Base-by-base conservation (phyloP, 139 green algal species). In the Coelastrella sp. region DNA sequence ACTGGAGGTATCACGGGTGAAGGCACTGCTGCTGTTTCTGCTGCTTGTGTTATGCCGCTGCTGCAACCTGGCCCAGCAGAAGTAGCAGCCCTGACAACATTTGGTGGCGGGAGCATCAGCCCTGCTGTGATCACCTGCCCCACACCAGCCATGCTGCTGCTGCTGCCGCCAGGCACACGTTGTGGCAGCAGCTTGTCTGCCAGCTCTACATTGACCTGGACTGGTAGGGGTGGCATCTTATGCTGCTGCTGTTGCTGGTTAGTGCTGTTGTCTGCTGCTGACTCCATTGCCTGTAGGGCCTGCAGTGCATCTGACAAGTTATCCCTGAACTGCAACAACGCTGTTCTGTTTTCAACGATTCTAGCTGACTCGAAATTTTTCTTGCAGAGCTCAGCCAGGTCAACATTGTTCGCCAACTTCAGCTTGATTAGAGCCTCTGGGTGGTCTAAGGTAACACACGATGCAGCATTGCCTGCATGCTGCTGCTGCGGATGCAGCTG, bases 211-310 rank as follows among this genome's bases (percentile, higher is more conserved):
- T 97, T 97, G 22, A 95, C 75, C 87, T 96, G 92, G 24, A 97
- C 96, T 4, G 97, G 97, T 73, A 99, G 91, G 24, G 96, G 93
- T 14, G 97, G 97, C 97, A 99, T 98, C 60, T 97, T 93, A 58
- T 95, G 93, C n/a, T 58, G 81, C 59, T 87, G 82, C 59, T 78
- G 60, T 58, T 87, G 61, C 63, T 27, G 60, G 4, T 87, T 4
- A 87, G 58, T 56, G 12, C 25, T 19, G 75, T 56, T 81, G 74
- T 20, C 24, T 81, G 63, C 63, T 70, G 63, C 63, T 15, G 14
- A 70, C 11, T 70, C 63, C 63, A 70, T 20, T 70, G 63, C 11
- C 14, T 70, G 12, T 20, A 70, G 63, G 11, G 63, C 63, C 11
- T 70, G 63, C 63, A 70, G 63, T 20, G 63, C 63, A 12, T 70